Evolutionary conservation across 2,329 filamentous ascomycete species (phyloP), one percentile per base, ranked within the genome.

Genomic region (Tolypocladium endophyticum): DNA sequence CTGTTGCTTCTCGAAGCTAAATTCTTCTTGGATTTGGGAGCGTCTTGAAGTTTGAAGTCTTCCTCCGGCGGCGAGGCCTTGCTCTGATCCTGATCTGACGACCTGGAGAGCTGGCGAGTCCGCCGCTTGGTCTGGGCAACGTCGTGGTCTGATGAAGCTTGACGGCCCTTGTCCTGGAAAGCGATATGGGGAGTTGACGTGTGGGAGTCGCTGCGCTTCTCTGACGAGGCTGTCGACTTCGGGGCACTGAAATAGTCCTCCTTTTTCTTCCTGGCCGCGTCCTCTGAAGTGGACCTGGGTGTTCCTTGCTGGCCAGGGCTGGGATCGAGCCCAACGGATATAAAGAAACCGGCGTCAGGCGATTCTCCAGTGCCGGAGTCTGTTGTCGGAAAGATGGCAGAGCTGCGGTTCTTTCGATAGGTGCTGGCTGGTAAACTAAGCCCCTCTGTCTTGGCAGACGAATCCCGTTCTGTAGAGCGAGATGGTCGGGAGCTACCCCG

Each of bases 141-240:
- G 36, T 84, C 78, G 30, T 84, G 75, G 14, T 87, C 84, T 3
- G 85, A 83, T 0, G 86, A 86, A 23, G 68, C 38, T 55, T 73
- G 70, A 2, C 89, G 83, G 2, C 85, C 84, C 73, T 92, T 94
- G 68, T 96, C 90, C 71, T 96, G 91, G 70, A 92, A 95, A 28
- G 91, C 89, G 67, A 96, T 96, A 68, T 96, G 92, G n/a, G 92
- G 90, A 20, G 90, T 92, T 2, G 86, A 82, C 61, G 76, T 71
- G 59, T 78, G 76, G 1, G 80, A 81, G 52, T 81, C 81, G 20
- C 68, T 69, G 55, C 77, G 79, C 65, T 74, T 80, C 57, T 83
- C 78, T 3, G 72, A 63, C 2, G 72, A 64, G 20, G 74, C 64
- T 2, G 72, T 65, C n/a, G 73, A 69, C 69, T 78, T 81, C 39